A percentile compares a stretch with the other conserved stretches of the same genome.
Evolutionary conservation across 768 basidiomycete species (phyloP).

Genomic region (Suillus variegatus): DNA sequence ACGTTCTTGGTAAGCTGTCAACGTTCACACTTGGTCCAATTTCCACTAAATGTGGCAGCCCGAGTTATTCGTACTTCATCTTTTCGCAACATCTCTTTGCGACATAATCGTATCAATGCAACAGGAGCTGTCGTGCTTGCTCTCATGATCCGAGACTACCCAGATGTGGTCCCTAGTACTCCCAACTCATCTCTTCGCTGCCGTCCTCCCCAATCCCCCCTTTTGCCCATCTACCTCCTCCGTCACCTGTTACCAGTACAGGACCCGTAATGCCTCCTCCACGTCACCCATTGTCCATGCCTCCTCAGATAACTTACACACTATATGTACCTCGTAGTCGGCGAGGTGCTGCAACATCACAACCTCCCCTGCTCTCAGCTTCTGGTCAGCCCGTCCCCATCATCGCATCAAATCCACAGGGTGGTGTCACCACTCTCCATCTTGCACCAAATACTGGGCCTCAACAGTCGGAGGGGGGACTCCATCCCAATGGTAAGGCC

Average conservation of each 20-base stretch:
- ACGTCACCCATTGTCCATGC: slow-evolving; percentile 48
- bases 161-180: slow-evolving; percentile 58
- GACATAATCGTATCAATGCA: slow-evolving; percentile 83
- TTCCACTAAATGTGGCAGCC: slow-evolving; percentile 43
- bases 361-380: slow-evolving; percentile 38
- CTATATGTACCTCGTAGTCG: slow-evolving; percentile 76
- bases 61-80: slow-evolving; percentile 82
- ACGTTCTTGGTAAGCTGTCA: slow-evolving; percentile 67
- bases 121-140: slow-evolving; percentile 88
- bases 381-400: slow-evolving; percentile 59
- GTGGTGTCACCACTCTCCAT: slow-evolving; percentile 52
- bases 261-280: slow-evolving; percentile 49
- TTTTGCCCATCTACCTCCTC: slow-evolving; percentile 20
- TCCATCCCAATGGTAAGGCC: neutral
- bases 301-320: slow-evolving; percentile 74
- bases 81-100: slow-evolving; percentile 85
- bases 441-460: slow-evolving; percentile 18
- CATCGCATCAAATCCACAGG: slow-evolving; percentile 64
- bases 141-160: slow-evolving; percentile 96
- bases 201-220: slow-evolving; percentile 35
- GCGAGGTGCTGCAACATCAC: slow-evolving; percentile 37
- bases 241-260: slow-evolving; percentile 30
- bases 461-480: neutral
- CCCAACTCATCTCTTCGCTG: slow-evolving; percentile 31
- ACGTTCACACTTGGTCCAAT: neutral